Base-by-base conservation (phyloP, 805 yeast genomes). In the Candida pseudofarinosa region DNA sequence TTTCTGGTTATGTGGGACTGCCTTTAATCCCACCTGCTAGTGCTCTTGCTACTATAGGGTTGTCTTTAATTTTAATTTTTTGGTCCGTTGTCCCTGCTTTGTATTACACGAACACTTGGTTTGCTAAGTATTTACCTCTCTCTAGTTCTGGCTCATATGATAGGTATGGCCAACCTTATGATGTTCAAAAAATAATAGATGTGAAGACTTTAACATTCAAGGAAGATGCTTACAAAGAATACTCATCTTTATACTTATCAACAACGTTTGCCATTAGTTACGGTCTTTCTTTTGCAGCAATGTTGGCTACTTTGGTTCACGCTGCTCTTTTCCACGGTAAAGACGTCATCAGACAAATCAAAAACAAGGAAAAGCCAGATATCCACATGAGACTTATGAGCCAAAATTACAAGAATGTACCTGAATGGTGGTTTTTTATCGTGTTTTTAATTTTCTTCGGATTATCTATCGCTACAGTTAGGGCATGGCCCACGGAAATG, bases 1-100 rank as follows among this genome's bases (percentile, higher is more conserved):
- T 81, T 33, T 74, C 80, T 6, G 72, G 70, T 45, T 75, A 71
- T 61, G 62, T 78, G 47, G 81, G 82, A 14, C 76, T 82, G 16
- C 88, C 88, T 6, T 69, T 83, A 55, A 69, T 80, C 41, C 83
- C 86, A 7, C 88, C 88, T 14, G 73, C 76, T 19, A 59, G 73
- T 13, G 63, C 76, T 14, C 67, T 78, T 17, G 60, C 75, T 28
- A 67, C 80, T 17, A 56, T 76, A 33, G 61, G 78, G 33, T 34
- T 44, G 8, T 56, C 63, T 6, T 45, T 63, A 14, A 42, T 63
- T 51, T 37, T 61, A 23, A 56, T 69, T 32, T 74, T 75, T 53
- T 79, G 82, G 79, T 63, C 79, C 42, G 57, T 67, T 34, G 65
- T 69, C n/a, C 83, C 86, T 7, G 77, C 75, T 10, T 45, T 82